These are phyloP conservation scores for Amborella trichopoda DNA, from an alignment of 164 flowering plant species.

Conservation along the genomic window DNA sequence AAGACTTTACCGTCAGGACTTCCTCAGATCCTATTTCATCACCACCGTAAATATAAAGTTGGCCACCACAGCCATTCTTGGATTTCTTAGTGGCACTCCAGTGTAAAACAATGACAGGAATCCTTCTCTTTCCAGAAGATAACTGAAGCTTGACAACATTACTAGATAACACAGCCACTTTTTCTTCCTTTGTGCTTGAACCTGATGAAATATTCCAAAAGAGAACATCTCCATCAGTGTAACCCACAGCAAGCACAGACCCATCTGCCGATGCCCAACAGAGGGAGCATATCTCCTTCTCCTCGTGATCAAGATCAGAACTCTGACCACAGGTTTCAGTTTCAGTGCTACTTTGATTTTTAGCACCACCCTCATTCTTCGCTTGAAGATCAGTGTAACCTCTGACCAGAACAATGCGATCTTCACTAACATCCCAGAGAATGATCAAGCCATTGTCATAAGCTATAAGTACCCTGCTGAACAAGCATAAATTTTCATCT, in stretches of 20 bases:
- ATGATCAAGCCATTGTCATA: constrained; percentile 63
- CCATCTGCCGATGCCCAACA: constrained; percentile 91
- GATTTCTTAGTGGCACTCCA: constrained; percentile 42
- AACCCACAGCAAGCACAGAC: constrained; percentile 80
- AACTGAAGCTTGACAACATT: constrained; percentile 68
- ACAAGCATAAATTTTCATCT: constrained; percentile 4
- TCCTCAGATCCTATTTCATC: constrained; percentile 90
- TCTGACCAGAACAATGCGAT: constrained; percentile 37
- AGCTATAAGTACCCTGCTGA: constrained; percentile 70
- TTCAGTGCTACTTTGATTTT: constrained; percentile 18
- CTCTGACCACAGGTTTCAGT: constrained; percentile 13
- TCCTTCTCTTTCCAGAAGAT: constrained; percentile 62
- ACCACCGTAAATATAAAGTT: constrained; percentile 83
- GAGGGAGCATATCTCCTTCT: constrained; percentile 80
- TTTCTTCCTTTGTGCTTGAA: constrained; percentile 25
- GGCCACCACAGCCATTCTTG: constrained; percentile 34
- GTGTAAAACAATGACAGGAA: constrained; percentile 74
- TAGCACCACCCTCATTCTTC: constrained; percentile 28
- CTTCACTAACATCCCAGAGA: constrained; percentile 76
- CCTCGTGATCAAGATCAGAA: constrained; percentile 31
- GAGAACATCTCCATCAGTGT: constrained; percentile 83
- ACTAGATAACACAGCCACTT: constrained; percentile 23
- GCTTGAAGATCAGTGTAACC: constrained; percentile 64
- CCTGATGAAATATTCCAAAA: constrained; percentile 56
- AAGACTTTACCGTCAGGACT: constrained; percentile 61